Evolutionary conservation across 345 rosid genomes (phyloP).

Genomic region (Hirschfeldia incana): DNA sequence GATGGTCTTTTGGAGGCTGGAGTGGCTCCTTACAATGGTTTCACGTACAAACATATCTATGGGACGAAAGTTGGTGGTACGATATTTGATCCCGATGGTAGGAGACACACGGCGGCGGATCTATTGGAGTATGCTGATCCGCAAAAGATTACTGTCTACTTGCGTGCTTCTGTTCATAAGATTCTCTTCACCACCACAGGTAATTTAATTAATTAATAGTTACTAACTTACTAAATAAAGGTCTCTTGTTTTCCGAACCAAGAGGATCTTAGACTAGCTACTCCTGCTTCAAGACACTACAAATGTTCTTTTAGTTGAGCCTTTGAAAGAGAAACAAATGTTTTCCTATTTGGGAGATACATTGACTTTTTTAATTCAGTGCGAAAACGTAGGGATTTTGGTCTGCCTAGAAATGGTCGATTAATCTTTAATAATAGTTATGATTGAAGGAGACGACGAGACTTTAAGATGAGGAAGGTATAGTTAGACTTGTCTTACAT

Average conservation of each 20-base stretch:
- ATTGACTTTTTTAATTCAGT: no score
- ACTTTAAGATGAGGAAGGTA: no score
- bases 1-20: slow-evolving; percentile 2
- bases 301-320: no score
- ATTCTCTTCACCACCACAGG: slow-evolving; percentile 18
- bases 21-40: background rate
- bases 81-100: background rate
- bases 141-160: slow-evolving; percentile 1
- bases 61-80: slow-evolving; percentile 7
- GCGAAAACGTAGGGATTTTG: no score
- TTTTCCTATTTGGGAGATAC: no score
- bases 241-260: background rate
- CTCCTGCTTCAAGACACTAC: no score
- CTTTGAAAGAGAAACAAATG: no score
- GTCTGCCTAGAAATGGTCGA: no score
- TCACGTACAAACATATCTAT: background rate
- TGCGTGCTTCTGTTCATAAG: slow-evolving; percentile 9
- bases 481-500: no score
- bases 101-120: background rate
- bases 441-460: no score
- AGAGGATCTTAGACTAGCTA: background rate
- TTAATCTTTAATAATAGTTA: no score
- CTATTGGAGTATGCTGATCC: slow-evolving; percentile 14
- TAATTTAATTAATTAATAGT: background rate
- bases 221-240: background rate